phyloP scores from a whole-genome alignment of 345 rosid genomes.

The Eucalyptus microcorys region DNA sequence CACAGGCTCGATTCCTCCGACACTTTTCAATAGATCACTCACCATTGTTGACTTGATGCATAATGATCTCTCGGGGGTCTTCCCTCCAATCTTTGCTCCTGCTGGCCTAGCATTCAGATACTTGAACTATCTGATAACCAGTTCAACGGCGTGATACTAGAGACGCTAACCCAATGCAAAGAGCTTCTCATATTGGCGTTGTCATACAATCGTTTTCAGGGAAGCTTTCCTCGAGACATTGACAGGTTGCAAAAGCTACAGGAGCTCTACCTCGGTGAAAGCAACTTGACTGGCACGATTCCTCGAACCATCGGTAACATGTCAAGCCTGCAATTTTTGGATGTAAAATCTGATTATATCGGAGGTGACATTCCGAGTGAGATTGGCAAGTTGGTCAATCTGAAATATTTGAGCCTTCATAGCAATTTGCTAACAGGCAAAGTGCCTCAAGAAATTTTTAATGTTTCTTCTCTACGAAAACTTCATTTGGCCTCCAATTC shows the following conservation, averaged over 20 bases:
- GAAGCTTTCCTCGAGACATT: neutral
- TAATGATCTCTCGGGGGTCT: neutral
- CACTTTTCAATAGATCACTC: neutral
- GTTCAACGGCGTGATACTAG: neutral
- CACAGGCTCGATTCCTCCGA: neutral
- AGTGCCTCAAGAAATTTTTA: neutral
- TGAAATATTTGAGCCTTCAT: neutral
- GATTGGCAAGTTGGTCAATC: neutral
- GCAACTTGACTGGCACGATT: neutral
- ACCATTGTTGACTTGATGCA: fast-evolving
- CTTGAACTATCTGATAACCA: neutral
- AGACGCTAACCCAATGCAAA: neutral
- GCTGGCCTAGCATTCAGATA: neutral
- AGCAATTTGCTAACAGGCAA: neutral
- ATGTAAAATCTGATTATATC: no score
- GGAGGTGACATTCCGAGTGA: neutral
- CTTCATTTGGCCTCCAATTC: neutral
- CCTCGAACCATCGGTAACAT: neutral
- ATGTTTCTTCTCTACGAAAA: neutral
- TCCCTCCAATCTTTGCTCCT: neutral
- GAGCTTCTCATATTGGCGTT: neutral
- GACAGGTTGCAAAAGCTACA: neutral
- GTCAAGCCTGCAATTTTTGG: no score
- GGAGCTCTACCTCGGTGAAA: neutral
- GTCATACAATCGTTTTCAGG: neutral